These are phyloP conservation scores for Thalassiosira exigua DNA, from an alignment of 352 stramenopile genomes.

Conservation along the genomic window DNA sequence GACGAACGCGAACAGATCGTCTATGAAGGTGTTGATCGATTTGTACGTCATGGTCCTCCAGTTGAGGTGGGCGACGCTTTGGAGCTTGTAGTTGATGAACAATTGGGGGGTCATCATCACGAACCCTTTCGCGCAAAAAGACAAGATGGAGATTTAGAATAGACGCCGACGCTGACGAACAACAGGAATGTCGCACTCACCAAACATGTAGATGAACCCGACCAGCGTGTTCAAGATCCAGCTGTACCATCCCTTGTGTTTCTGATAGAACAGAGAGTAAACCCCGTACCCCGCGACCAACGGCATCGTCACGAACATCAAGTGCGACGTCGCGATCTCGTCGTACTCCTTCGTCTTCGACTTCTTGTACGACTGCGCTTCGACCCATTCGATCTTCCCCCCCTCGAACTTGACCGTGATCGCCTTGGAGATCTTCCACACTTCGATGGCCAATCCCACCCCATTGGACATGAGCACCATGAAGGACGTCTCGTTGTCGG, in stretches of 20 bases:
- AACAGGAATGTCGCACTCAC: no score
- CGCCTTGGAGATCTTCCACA: constrained; percentile 94
- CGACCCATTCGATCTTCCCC: constrained; percentile 88
- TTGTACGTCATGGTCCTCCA: constrained; percentile 99
- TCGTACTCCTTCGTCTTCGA: constrained; percentile 87
- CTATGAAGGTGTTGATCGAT: constrained; percentile 96
- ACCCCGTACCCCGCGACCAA: constrained; percentile 92
- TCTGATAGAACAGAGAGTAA: constrained; percentile 93
- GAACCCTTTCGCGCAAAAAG: no score
- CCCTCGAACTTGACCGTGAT: constrained; percentile 87
- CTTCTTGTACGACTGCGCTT: constrained; percentile 88
- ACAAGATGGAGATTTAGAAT: no score
- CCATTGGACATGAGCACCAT: constrained; percentile 84
- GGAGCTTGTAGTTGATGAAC: constrained; percentile 99
- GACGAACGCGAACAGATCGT: constrained; percentile 95
- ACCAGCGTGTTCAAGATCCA: constrained; percentile 95
- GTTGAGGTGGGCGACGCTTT: constrained; percentile 94
- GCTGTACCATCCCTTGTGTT: constrained; percentile 97
- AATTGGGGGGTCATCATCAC: constrained; percentile 99
- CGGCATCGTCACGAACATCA: constrained; percentile 80
- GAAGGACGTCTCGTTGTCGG: constrained; percentile 96
- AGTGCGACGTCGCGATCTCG: constrained; percentile 81
- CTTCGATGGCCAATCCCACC: constrained; percentile 86
- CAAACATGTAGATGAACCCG: constrained; percentile 98
- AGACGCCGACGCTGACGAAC: no score